Evolutionary conservation across 352 stramenopile species (phyloP).

Genomic region (Paralagenidium karlingii): DNA sequence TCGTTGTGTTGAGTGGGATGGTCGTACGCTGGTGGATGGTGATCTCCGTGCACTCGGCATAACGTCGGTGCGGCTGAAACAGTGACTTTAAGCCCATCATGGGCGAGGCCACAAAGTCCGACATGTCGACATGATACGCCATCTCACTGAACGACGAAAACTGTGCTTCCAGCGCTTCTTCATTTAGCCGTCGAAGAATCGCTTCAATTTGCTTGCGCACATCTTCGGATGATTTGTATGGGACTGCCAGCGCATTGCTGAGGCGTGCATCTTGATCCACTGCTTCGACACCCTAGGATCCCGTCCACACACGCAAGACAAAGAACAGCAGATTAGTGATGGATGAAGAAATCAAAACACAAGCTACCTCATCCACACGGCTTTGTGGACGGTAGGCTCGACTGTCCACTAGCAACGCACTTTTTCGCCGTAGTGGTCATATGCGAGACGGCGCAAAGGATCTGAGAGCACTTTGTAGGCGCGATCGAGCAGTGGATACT

Average conservation of each 20-base stretch:
- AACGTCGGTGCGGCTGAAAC: slow-evolving; percentile 26
- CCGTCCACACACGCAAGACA: too few relatives aligned
- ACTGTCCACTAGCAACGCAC: too few relatives aligned
- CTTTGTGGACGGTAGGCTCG: too few relatives aligned
- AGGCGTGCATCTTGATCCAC: slow-evolving; percentile 41
- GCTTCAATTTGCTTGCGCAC: slow-evolving; percentile 42
- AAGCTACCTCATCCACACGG: slow-evolving; percentile 2
- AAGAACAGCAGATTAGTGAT: too few relatives aligned
- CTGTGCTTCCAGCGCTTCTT: slow-evolving; percentile 54
- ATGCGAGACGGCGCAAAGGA: slow-evolving; percentile 45
- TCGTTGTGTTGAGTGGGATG: slow-evolving; percentile 39
- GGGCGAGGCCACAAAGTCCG: slow-evolving; percentile 45
- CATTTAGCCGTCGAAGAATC: slow-evolving; percentile 44
- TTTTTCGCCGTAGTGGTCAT: slow-evolving; percentile 68
- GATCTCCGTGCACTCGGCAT: slow-evolving; percentile 52
- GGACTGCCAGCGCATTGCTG: neutral
- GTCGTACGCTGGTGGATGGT: slow-evolving; percentile 64
- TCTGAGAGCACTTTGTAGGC: slow-evolving; percentile 76
- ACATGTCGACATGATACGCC: slow-evolving; percentile 67
- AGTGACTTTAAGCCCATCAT: slow-evolving; percentile 42
- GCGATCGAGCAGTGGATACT: slow-evolving; percentile 68
- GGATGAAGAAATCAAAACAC: too few relatives aligned
- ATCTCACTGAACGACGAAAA: slow-evolving; percentile 77
- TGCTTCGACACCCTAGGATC: slow-evolving; percentile 28
- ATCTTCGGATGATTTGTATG: slow-evolving; percentile 2